Base-by-base conservation (phyloP, 1,284 basidiomycete genomes). In the Coriolopsis trogii region DNA sequence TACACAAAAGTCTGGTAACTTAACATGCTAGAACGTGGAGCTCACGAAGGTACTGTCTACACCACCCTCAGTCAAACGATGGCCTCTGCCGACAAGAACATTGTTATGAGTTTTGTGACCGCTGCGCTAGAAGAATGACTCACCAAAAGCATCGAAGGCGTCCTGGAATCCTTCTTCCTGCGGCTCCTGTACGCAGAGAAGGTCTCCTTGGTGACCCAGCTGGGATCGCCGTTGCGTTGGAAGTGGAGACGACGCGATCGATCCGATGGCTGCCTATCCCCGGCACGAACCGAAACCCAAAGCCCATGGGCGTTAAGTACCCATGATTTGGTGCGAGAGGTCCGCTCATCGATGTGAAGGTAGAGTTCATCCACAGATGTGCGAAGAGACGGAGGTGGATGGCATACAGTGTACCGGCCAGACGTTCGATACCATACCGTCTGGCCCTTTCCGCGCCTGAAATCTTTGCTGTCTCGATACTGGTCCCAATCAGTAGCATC, bases 371-470 rank as follows among this genome's bases (percentile, higher is more conserved):
- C 41, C 4, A 50, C 34, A 4, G 24, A 20, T 1, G 18, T 25
- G 5, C 1, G 25, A 1, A 43, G 41, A 8, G 26, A 18, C 9
- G 16, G 16, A 2, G 46, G 47, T 3, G 47, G 47, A 2, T n/a
- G 13, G n/a, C 16, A 20, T 1, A 49, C 7, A 1, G 18, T 10
- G 26, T 23, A 43, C 6, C 25, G 40, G 9, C 47, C 47, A 18
- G 30, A 49, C 2, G 47, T 49, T 30, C n/a, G 30, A 21, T 49
- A 49, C 47, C 41, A 49, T 1, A 42, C 40, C 3, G 46, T 49
- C 18, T 41, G 15, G 21, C 47, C 41, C 24, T 25, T 16, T 10
- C 33, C 41, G 33, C 36, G 33, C 2, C 34, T 13, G 10, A 36
- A 25, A 7, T 43, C 40, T 8, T 25, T 37, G 12, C 23, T 20